Evolutionary conservation across 2,329 filamentous ascomycete species (phyloP).

Genomic region (Fusarium haematococcum): DNA sequence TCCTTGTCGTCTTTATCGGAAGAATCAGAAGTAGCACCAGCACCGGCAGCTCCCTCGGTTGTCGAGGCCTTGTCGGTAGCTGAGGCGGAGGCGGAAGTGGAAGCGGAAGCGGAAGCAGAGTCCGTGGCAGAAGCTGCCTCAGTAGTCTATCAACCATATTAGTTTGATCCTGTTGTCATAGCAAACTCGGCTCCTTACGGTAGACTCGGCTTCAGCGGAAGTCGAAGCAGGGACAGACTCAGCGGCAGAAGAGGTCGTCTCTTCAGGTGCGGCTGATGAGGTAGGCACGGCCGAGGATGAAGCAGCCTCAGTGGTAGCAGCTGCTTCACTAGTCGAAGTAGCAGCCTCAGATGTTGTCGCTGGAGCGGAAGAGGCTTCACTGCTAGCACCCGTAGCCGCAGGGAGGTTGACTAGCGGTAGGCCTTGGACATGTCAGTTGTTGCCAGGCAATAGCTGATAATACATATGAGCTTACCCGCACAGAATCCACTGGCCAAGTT

Average conservation of each 20-base stretch:
- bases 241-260: not conserved
- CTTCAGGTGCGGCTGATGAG: slow-evolving; percentile 10
- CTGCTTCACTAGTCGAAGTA: slow-evolving; percentile 6
- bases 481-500: slow-evolving; percentile 39
- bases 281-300: slow-evolving; percentile 13
- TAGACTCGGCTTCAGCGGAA: slow-evolving; percentile 16
- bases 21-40: slow-evolving; percentile 28
- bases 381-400: slow-evolving; percentile 9
- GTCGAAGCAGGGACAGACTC: not conserved
- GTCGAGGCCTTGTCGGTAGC: slow-evolving; percentile 26
- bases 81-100: slow-evolving; percentile 36
- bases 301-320: slow-evolving; percentile 11
- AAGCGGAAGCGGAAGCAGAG: slow-evolving; percentile 4
- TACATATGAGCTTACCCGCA: slow-evolving; percentile 29
- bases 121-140: slow-evolving; percentile 14
- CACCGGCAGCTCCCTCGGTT: slow-evolving; percentile 23
- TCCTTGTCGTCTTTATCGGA: slow-evolving; percentile 24
- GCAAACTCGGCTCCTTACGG: slow-evolving; percentile 23
- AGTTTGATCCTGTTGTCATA: not conserved
- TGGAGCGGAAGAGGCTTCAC: slow-evolving; percentile 10
- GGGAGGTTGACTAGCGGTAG: slow-evolving; percentile 21
- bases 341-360: slow-evolving; percentile 20
- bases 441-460: not conserved
- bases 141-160: slow-evolving; percentile 19
- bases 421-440: slow-evolving; percentile 26